A percentile compares a stretch with the other conserved stretches of the same genome.
Evolutionary conservation across 345 rosid species (phyloP).

Genomic region (Excoecaria cochinchinensis): DNA sequence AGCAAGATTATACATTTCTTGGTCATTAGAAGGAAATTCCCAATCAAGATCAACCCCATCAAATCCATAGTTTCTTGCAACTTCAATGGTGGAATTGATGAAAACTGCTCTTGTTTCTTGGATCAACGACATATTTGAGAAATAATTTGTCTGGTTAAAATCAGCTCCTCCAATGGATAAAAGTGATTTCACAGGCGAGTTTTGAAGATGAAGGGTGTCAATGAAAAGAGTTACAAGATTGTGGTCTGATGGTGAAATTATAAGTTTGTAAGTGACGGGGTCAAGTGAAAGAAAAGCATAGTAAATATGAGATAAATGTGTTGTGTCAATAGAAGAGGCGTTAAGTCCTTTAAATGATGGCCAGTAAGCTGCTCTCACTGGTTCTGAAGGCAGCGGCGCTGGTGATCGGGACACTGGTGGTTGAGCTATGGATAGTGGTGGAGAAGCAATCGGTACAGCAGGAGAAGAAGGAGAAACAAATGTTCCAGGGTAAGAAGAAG

Average conservation of each 20-base stretch:
- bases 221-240: constrained; percentile 28
- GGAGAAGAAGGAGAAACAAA: neutral
- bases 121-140: constrained; percentile 28
- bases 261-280: constrained; percentile 27
- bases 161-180: constrained; percentile 44
- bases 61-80: constrained; percentile 35
- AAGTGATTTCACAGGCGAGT: constrained; percentile 29
- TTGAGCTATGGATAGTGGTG: neutral
- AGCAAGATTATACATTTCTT: constrained; percentile 33
- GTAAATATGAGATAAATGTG: constrained; percentile 45
- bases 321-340: constrained; percentile 35
- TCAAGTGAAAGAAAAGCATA: constrained; percentile 42
- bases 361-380: constrained; percentile 50
- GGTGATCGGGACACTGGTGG: neutral
- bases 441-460: neutral
- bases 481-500: neutral
- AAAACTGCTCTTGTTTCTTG: constrained; percentile 27
- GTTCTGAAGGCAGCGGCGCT: constrained; percentile 4
- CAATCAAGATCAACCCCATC: constrained; percentile 52
- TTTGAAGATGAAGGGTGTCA: constrained; percentile 15
- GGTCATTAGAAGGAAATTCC: constrained; percentile 38
- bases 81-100: constrained; percentile 36
- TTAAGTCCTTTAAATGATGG: constrained; percentile 33
- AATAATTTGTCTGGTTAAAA: neutral
- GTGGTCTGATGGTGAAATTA: constrained; percentile 33